Evolutionary conservation across 257 asterid genomes (phyloP).

Genomic region (Solanum corneliomulleri): DNA sequence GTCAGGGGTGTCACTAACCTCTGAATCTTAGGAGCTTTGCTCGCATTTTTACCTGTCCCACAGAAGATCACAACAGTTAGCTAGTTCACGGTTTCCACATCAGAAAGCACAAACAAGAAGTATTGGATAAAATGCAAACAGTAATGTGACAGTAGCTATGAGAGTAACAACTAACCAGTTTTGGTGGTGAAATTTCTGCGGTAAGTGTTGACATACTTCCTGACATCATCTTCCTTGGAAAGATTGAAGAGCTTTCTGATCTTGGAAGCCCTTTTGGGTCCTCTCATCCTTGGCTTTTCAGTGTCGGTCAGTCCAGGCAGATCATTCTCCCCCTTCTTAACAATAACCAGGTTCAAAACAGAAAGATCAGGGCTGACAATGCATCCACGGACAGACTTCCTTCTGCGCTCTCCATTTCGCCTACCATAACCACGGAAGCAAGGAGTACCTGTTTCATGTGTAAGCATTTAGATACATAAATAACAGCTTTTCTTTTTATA

Average conservation of each 20-base stretch:
- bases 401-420: neutral
- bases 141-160: neutral
- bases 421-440: neutral
- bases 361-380: slow-evolving; percentile 7
- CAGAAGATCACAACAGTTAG: neutral
- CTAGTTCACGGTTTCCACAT: neutral
- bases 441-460: neutral
- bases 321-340: neutral
- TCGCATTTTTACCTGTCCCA: neutral
- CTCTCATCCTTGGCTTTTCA: slow-evolving; percentile 3
- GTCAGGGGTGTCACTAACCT: slow-evolving; percentile 1
- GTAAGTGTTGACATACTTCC: slow-evolving; percentile 1
- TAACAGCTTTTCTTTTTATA: neutral
- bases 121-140: neutral
- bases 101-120: neutral
- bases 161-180: neutral
- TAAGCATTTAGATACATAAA: neutral
- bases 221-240: slow-evolving; percentile 2
- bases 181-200: neutral
- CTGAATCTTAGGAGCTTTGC: slow-evolving; percentile 1
- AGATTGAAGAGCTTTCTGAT: slow-evolving; percentile 1
- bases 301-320: slow-evolving; percentile 3
- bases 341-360: slow-evolving; percentile 4
- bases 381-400: slow-evolving; percentile 6
- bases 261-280: slow-evolving; percentile 3